Conservation (phyloP, 805 yeast genomes). For the Metschnikowia peoriensis region DNA sequence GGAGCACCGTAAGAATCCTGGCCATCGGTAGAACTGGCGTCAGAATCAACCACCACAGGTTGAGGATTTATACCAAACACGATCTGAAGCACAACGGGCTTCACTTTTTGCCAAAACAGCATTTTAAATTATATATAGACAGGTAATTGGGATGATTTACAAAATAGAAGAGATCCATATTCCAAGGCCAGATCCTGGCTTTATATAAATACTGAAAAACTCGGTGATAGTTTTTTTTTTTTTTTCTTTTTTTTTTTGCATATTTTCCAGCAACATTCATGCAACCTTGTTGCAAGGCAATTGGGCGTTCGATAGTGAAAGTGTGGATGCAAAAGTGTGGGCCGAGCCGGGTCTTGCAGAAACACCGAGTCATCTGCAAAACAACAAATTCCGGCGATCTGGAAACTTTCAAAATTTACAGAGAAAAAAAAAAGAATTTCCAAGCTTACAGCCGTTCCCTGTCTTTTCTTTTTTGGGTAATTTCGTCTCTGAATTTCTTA, state of each 20-base stretch:
- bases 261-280: neutral
- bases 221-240: too few relatives aligned
- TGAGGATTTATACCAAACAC: slow-evolving; percentile 14
- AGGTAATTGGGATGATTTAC: neutral
- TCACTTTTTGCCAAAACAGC: slow-evolving; percentile 8
- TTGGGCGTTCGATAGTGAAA: neutral
- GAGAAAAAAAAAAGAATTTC: too few relatives aligned
- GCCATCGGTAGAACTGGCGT: slow-evolving; percentile 6
- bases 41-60: slow-evolving; percentile 3
- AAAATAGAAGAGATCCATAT: neutral
- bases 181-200: neutral
- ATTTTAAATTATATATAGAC: neutral
- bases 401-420: too few relatives aligned
- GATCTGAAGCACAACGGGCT: slow-evolving; percentile 8
- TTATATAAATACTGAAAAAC: neutral
- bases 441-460: too few relatives aligned
- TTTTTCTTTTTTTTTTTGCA: too few relatives aligned
- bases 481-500: too few relatives aligned
- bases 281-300: neutral
- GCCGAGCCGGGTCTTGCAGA: too few relatives aligned
- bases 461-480: too few relatives aligned
- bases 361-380: too few relatives aligned
- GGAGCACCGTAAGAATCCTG: slow-evolving; percentile 38
- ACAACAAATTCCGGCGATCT: too few relatives aligned
- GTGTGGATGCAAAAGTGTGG: slow-evolving; percentile 1